Conservation (phyloP, 441 rosid genomes). For the Gossypium aridum region DNA sequence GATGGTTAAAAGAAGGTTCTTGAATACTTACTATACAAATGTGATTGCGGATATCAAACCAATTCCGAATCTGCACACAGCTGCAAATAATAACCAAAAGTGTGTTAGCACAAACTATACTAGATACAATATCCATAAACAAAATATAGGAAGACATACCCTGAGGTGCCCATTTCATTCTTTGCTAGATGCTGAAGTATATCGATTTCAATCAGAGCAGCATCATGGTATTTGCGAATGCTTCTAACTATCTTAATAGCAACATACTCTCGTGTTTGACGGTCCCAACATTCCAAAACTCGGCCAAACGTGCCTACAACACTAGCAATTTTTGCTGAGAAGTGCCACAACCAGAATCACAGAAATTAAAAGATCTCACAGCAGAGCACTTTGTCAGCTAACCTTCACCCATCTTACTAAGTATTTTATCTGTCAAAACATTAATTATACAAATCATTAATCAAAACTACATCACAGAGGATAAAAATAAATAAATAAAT, state of each 20-base stretch:
- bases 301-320: conserved; percentile 94
- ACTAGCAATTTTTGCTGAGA: conserved; percentile 68
- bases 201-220: conserved; percentile 78
- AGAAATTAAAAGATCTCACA: conserved; percentile 49
- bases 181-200: conserved; percentile 57
- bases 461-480: neutral
- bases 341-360: conserved; percentile 52
- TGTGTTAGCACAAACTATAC: neutral
- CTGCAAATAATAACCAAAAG: conserved; percentile 36
- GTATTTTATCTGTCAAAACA: conserved; percentile 59
- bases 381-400: conserved; percentile 55
- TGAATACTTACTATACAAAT: conserved; percentile 70
- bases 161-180: conserved; percentile 49
- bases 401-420: conserved; percentile 91
- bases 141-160: conserved; percentile 34
- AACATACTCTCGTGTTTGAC: conserved; percentile 57
- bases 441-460: neutral
- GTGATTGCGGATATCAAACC: conserved; percentile 83
- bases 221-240: conserved; percentile 65
- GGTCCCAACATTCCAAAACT: conserved; percentile 94
- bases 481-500: neutral
- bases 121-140: conserved; percentile 13
- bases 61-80: conserved; percentile 62
- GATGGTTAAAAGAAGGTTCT: conserved; percentile 8
- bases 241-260: conserved; percentile 77